Base-by-base conservation (phyloP, 331 rosid genomes). In the Quercus phellos region DNA sequence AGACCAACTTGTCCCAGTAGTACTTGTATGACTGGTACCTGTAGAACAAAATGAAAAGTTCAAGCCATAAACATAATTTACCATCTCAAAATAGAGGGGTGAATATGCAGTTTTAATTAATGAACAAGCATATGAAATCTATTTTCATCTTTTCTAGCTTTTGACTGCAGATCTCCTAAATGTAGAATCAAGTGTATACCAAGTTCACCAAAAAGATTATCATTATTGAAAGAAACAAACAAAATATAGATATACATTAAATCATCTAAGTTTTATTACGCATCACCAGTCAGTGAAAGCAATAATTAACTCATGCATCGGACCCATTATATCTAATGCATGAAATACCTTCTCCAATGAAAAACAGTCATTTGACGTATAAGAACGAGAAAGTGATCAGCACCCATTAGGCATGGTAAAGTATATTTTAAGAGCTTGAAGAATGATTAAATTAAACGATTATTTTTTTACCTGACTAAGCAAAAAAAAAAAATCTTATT, bases 11-110 rank as follows among this genome's bases (percentile, higher is more conserved):
- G 97, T 74, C 98, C 97, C 53, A 92, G 81, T 34, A 94, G 89
- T 34, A 94, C 2, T 79, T 94, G 97, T 78, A 92, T 90, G 4
- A 94, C 95, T 38, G 97, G 98, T 60, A 94, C 94, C 97, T 94
- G 84, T 32, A 69, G 26, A 79, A 80, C 1, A 14, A 68, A 46
- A 77, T 38, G 43, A 80, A 59, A 70, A 42, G 6, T 43, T 19
- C 0, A 13, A 7, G 42, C 61, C 61, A 12, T 38, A 1, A 0
- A 56, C 21, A 21, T 38, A 16, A 59, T 22, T 59, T 26, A n/a
- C 29, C 14, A 17, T 14, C 26, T 32, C 9, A 17, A 51, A 3
- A 19, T 26, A 9, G 2, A 56, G 4, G 11, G 29, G 24, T 19
- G 63, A 56, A 61, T 2, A 13, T 61, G 42, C 12, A 2, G 6